Base-by-base conservation (phyloP, 768 basidiomycete genomes). In the Mycena belliarum region DNA sequence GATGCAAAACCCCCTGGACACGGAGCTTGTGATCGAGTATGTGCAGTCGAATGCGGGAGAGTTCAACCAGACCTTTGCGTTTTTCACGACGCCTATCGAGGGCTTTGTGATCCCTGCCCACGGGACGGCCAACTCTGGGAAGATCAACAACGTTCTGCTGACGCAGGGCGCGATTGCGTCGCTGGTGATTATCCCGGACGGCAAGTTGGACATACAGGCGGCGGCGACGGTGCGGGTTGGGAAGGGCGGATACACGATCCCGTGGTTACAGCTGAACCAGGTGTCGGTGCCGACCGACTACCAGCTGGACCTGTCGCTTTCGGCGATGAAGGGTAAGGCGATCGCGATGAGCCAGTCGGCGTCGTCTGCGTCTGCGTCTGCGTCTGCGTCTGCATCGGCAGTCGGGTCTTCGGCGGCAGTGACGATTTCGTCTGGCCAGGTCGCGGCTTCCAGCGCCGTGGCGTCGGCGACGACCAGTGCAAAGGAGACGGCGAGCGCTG, bases 241-340 rank as follows among this genome's bases (percentile, higher is more conserved):
- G 4, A 63, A 72, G 15, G 78, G 79, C 20, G 85, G 86, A 18
- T 89, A 89, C 63, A 73, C 75, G 56, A 68, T 88, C 41, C 87
- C 88, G 12, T 89, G 85, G 86, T 69, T 89, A 59, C 78, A 87
- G 49, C 73, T 88, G 48, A 68, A 73, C 32, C 85, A 88, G 68
- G 70, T 69, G 38, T 63, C 67, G 43, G 85, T 88, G 8, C 78
- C 83, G 15, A 83, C 85, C 28, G 59, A 66, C 10, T 89, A 87
- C 60, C 50, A 64, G 24, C 61, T 79, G n/a, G 64, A 59, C 6
- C 65, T 77, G 16, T 57, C 40, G 15, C 28, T 55, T 4, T 51
- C 54, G 14, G 57, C 59, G 8, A 52, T 69, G 59, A 66, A 68
- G 52, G 57, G 54, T 42, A 68, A 66, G 60, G 67, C 65, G 25